Percentiles rank a stretch among this genome's conserved stretches.
Conservation (phyloP, 129 eudicot genomes). For the Flaveria robusta region DNA sequence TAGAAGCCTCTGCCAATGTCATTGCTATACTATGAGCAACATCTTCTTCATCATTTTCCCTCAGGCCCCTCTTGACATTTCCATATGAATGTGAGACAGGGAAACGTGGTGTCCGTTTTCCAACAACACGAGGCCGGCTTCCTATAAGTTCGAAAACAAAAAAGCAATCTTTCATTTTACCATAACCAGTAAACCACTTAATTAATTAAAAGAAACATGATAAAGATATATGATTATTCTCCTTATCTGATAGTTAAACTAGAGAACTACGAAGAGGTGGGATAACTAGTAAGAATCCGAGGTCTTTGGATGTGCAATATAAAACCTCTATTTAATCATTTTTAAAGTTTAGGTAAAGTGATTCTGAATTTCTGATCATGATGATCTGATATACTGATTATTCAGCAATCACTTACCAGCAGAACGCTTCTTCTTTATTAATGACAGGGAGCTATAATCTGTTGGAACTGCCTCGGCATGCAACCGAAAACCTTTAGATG, state of each 20-base stretch:
- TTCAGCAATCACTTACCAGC: constrained; percentile 61
- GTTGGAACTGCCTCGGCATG: constrained; percentile 52
- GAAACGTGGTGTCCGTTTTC: constrained; percentile 92
- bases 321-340: neutral
- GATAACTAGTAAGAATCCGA: neutral
- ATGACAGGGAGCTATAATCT: constrained; percentile 59
- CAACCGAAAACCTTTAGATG: constrained; percentile 51
- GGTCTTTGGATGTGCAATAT: neutral
- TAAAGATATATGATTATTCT: constrained; percentile 20
- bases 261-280: constrained; percentile 8
- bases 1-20: constrained; percentile 87
- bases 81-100: constrained; percentile 71
- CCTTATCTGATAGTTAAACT: constrained; percentile 17
- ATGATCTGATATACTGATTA: neutral
- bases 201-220: constrained; percentile 13
- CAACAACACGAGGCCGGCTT: constrained; percentile 84
- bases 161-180: constrained; percentile 20
- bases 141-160: constrained; percentile 45
- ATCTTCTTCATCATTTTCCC: constrained; percentile 66
- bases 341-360: neutral
- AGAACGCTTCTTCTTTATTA: constrained; percentile 82
- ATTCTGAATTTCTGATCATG: neutral
- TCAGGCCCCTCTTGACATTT: constrained; percentile 48
- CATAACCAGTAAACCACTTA: constrained; percentile 2
- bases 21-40: constrained; percentile 83